Base-by-base conservation (phyloP, 495 filamentous ascomycete species). In the Hyaloscypha finlandica region DNA sequence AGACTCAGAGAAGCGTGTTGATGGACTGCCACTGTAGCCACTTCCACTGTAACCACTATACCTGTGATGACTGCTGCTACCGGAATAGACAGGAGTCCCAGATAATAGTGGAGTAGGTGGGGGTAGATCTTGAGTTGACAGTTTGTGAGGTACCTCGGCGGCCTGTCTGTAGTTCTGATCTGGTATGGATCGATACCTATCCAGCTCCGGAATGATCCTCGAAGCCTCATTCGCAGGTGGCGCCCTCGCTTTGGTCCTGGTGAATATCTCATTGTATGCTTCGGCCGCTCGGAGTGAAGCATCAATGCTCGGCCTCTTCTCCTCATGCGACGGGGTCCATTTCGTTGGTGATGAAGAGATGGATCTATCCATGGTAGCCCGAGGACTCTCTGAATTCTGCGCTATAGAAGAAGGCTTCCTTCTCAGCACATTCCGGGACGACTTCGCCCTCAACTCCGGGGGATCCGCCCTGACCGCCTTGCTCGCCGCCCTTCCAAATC, bases 1-100 rank as follows among this genome's bases (percentile, higher is more conserved):
- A 3, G 95, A 99, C 61, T 90, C 92, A 35, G 94, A 96, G 71
- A 94, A 97, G 66, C 92, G 84, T 39, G 93, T 97, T n/a, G 95
- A 97, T 53, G 94, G 93, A 65, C 91, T 97, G 65, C 87, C 90
- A 64, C 89, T 89, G 66, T 90, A 86, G 11, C 73, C 81, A 67
- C 73, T 74, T n/a, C 70, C 68, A 58, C 72, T 74, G 45, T 74
- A 69, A 3, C 69, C 71, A 58, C 84, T 86, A 48, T 84, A 70
- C 59, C 84, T 80, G 61, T 82, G 83, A 64, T 77, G 70, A 60
- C 73, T 77, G 73, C 80, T 83, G 16, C 63, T 45, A 22, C 37
- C 52, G 30, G 70, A 69, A 39, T 73, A 70, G 8, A 51, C 51
- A 35, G 69, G 69, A 6, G 76, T 80, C 20, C 79, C 80, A 2